phyloP scores from a whole-genome alignment of 306 rosid genomes.

The Lotus japonicus region DNA sequence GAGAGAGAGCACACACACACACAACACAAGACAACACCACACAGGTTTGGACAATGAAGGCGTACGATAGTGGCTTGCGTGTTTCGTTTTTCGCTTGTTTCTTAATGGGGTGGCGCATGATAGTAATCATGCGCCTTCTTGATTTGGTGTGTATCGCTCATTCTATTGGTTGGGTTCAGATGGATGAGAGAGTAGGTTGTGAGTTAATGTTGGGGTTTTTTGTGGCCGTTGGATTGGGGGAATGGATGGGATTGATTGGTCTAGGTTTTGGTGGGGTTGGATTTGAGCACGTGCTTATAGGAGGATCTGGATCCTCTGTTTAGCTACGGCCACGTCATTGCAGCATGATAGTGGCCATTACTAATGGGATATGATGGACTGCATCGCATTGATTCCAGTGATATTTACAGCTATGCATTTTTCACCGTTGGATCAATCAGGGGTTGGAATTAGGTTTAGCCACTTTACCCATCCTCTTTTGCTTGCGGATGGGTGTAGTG shows the following conservation, averaged over 20 bases:
- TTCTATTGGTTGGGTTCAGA: background rate
- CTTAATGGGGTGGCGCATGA: slow-evolving; percentile 13
- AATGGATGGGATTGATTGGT: background rate
- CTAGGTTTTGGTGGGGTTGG: background rate
- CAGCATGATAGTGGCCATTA: background rate
- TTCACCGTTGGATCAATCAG: background rate
- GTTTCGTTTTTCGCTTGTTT: background rate
- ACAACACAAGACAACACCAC: background rate
- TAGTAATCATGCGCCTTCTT: slow-evolving; percentile 36
- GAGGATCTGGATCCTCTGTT: slow-evolving; percentile 9
- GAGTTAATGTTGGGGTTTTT: background rate
- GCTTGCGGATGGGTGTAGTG: background rate
- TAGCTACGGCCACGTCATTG: slow-evolving; percentile 30
- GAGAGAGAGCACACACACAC: slow-evolving; percentile 4
- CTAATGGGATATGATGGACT: background rate
- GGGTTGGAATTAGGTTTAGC: slow-evolving; percentile 21
- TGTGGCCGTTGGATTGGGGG: background rate
- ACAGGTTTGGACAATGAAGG: slow-evolving; percentile 42
- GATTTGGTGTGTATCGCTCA: background rate
- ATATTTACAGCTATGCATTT: background rate
- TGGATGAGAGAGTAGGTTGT: background rate
- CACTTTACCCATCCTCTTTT: slow-evolving; percentile 3
- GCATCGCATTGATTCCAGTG: slow-evolving; percentile 23
- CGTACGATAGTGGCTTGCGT: slow-evolving; percentile 41
- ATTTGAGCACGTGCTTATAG: slow-evolving; percentile 22